Conservation (phyloP, 1,284 basidiomycete genomes). For the Trichosporon coremiiforme region DNA sequence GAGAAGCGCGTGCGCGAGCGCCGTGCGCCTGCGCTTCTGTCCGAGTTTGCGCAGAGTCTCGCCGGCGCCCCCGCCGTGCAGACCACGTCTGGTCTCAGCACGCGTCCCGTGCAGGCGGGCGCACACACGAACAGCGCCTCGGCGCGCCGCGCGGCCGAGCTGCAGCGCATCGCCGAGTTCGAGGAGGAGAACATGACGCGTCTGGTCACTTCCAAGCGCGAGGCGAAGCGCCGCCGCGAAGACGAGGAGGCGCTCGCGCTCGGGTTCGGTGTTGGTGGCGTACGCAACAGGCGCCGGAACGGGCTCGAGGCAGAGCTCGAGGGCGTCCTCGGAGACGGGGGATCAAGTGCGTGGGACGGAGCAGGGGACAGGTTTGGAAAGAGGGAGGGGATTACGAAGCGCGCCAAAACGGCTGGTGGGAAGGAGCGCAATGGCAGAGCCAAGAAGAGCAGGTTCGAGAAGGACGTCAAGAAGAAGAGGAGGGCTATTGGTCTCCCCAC, state of each 20-base stretch:
- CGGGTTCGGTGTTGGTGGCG: slow-evolving; percentile 61
- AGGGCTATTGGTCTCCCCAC: slow-evolving; percentile 29
- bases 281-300: slow-evolving; percentile 65
- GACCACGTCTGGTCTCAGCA: slow-evolving; percentile 71
- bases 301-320: slow-evolving; percentile 82
- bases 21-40: slow-evolving; percentile 69
- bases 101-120: slow-evolving; percentile 44
- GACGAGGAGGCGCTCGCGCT: slow-evolving; percentile 92
- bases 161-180: slow-evolving; percentile 82
- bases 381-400: slow-evolving; percentile 65
- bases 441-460: slow-evolving; percentile 76
- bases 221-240: slow-evolving; percentile 70
- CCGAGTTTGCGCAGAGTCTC: slow-evolving; percentile 63
- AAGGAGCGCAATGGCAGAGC: slow-evolving; percentile 53
- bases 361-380: slow-evolving; percentile 59
- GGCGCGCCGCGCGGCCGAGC: slow-evolving; percentile 61
- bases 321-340: slow-evolving; percentile 69
- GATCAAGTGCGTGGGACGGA: slow-evolving; percentile 61
- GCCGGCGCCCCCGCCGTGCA: slow-evolving; percentile 65
- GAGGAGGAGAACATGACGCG: slow-evolving; percentile 97
- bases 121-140: slow-evolving; percentile 59
- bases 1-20: slow-evolving; percentile 58
- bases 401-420: slow-evolving; percentile 23
- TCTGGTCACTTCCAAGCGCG: slow-evolving; percentile 87
- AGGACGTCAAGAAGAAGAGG: slow-evolving; percentile 62